phyloP scores from a whole-genome alignment of 805 yeast species.

The Cyberlindnera euphorbiiphila region DNA sequence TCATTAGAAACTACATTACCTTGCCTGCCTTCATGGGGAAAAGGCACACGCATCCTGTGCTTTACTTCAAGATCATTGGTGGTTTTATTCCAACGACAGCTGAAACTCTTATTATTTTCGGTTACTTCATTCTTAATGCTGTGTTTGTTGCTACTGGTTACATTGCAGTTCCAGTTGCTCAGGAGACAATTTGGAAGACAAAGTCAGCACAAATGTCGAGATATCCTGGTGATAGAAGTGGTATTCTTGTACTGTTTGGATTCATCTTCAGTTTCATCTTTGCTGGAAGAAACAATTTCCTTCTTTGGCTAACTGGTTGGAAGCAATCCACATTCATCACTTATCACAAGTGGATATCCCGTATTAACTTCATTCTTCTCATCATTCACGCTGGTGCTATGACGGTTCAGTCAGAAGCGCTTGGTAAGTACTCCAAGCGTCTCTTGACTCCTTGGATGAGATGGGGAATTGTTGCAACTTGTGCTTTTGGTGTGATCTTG shows the following conservation, averaged over 20 bases:
- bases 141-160: conserved; percentile 21
- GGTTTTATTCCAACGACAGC: conserved; percentile 26
- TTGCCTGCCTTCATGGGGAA: conserved; percentile 17
- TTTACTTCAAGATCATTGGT: conserved; percentile 13
- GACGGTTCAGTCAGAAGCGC: conserved; percentile 19
- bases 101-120: conserved; percentile 31
- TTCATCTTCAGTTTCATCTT: conserved; percentile 56
- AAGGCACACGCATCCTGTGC: conserved; percentile 22
- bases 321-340: conserved; percentile 57
- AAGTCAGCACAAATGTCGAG: conserved; percentile 21
- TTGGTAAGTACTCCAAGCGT: conserved; percentile 15
- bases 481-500: conserved; percentile 10
- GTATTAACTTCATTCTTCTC: conserved; percentile 34
- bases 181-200: conserved; percentile 21
- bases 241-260: conserved; percentile 28
- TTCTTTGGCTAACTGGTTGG: conserved; percentile 62
- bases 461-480: conserved; percentile 22
- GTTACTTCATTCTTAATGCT: conserved; percentile 28
- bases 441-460: conserved; percentile 16
- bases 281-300: conserved; percentile 70
- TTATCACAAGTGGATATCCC: conserved; percentile 63
- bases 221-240: conserved; percentile 28
- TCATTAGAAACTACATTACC: conserved; percentile 17
- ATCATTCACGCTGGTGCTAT: conserved; percentile 24
- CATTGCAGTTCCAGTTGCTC: conserved; percentile 11